Conservation (phyloP, 2,329 filamentous ascomycete genomes). For the Botrytis medusae region DNA sequence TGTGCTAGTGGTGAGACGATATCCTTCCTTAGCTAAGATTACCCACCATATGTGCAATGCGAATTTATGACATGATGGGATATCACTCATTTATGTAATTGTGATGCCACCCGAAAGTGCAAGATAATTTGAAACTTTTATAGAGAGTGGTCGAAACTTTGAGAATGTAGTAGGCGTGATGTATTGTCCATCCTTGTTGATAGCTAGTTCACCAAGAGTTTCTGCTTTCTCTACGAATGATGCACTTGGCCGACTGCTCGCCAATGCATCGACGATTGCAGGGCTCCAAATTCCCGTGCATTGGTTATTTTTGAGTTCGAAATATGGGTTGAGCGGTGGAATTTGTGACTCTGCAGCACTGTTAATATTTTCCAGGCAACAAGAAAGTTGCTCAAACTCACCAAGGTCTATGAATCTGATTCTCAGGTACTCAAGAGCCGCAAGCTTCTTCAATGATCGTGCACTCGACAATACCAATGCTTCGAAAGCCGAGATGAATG, state of each 20-base stretch:
- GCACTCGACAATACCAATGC: constrained; percentile 64
- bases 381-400: constrained; percentile 32
- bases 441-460: constrained; percentile 57
- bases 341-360: constrained; percentile 61
- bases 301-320: constrained; percentile 58
- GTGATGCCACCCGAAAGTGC: constrained; percentile 34
- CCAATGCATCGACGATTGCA: constrained; percentile 60
- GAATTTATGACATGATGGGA: constrained; percentile 1
- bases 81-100: constrained; percentile 28
- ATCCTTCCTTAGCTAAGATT: neutral
- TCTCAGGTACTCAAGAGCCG: constrained; percentile 61
- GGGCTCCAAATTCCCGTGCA: constrained; percentile 74
- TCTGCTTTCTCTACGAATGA: constrained; percentile 63
- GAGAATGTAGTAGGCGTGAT: constrained; percentile 31
- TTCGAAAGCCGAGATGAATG: constrained; percentile 72
- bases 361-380: constrained; percentile 15
- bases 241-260: constrained; percentile 56
- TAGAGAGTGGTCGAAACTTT: constrained; percentile 35
- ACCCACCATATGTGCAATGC: constrained; percentile 8
- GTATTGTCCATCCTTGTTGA: constrained; percentile 56
- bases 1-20: neutral
- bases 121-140: constrained; percentile 37
- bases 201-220: constrained; percentile 59
- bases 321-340: constrained; percentile 71
- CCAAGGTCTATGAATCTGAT: constrained; percentile 76